A percentile compares a stretch with the other conserved stretches of the same genome.
phyloP scores from a whole-genome alignment of 2,329 filamentous ascomycete genomes.

The Pyricularia sp. region DNA sequence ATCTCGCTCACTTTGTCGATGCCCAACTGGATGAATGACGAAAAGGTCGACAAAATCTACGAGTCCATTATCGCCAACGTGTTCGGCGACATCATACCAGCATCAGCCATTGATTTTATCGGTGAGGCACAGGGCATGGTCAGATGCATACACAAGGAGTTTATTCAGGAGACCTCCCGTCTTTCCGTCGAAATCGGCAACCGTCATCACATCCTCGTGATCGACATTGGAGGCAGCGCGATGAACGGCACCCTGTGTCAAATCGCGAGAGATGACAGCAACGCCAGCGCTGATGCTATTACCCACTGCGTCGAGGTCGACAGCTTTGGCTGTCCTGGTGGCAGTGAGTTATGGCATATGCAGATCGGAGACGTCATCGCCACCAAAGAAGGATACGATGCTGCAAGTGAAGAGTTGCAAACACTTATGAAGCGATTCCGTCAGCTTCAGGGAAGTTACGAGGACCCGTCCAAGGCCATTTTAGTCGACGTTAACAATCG shows the following conservation, averaged over 20 bases:
- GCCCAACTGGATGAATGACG: neutral
- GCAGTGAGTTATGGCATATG: conserved; percentile 1
- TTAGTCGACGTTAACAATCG: neutral
- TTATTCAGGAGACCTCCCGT: neutral
- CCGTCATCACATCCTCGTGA: neutral
- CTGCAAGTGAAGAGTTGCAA: neutral
- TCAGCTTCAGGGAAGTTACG: neutral
- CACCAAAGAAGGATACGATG: neutral
- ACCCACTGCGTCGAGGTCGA: neutral
- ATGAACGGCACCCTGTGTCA: neutral
- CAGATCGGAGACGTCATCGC: neutral
- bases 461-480: neutral
- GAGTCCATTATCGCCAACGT: neutral
- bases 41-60: conserved; percentile 1
- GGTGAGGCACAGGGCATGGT: conserved; percentile 1
- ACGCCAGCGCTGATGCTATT: neutral
- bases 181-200: neutral
- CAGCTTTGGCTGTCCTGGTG: neutral
- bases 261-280: neutral
- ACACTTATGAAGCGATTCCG: neutral
- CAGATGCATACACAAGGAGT: neutral
- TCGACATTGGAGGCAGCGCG: neutral
- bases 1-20: neutral
- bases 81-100: neutral
- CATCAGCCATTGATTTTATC: neutral